Base-by-base conservation (phyloP, 495 filamentous ascomycete genomes). In the Tuber calosporum region DNA sequence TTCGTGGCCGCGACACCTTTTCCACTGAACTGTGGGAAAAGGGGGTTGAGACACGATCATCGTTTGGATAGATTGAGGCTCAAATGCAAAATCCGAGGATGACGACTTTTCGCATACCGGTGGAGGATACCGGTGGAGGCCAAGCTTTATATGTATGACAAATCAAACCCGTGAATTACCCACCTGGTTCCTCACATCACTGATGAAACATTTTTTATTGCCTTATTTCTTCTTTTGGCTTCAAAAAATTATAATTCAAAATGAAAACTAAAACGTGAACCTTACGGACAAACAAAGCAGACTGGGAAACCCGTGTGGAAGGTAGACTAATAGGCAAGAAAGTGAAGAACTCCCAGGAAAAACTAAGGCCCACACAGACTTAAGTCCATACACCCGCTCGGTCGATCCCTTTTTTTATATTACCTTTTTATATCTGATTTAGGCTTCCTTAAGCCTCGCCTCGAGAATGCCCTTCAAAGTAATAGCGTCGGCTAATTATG, bases 381-480 rank as follows among this genome's bases (percentile, higher is more conserved):
- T 26, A 26, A 58, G 30, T 22, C 48, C 48, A 30, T 1, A 62
- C 26, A 34, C 53, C 53, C 3, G 26, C 34, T 62, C 26, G 26
- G 26, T 30, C 11, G 26, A 34, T 62, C 26, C 26, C n/a, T 26
- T 62, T 62, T 34, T 62, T 62, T 15, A 30, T 62, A 62, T 62
- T 62, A 62, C 53, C 15, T 62, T 62, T 62, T 34, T n/a, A 62
- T 62, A 62, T 62, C 53, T n/a, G 26, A 34, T 62, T 62, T 62
- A 62, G 34, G 53, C 53, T 34, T 17, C 19, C 53, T 62, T 26
- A 62, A 62, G 53, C 90, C 97, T 97, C 83, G 88, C 83, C 87
- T 89, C 89, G 82, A 99, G 88, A 79, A 96, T 93, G 72, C 88
- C 88, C 90, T 97, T 98, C 74, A 99, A 90, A 70, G 92, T 94